These are phyloP conservation scores for Euphorbia pulcherrima DNA, from an alignment of 345 rosid genomes.

Conservation along the genomic window DNA sequence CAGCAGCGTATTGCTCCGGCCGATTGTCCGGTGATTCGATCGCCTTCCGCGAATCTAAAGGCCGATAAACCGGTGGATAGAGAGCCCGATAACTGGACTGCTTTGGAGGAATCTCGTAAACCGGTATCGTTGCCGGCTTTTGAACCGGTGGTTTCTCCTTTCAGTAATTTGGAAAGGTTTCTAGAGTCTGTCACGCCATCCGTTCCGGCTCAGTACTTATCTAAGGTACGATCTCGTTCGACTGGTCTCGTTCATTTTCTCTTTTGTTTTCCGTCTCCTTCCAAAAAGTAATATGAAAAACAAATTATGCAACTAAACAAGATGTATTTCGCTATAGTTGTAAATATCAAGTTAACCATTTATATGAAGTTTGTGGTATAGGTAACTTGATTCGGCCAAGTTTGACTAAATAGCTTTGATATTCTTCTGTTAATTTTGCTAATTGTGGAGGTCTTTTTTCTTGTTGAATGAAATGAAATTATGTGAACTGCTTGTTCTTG, in stretches of 20 bases:
- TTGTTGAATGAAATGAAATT: background rate
- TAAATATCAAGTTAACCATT: background rate
- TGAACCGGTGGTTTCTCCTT: conserved; percentile 25
- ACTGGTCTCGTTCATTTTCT: background rate
- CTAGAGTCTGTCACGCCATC: conserved; percentile 48
- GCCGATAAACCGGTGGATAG: conserved; percentile 8
- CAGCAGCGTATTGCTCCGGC: conserved; percentile 41
- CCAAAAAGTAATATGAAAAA: background rate
- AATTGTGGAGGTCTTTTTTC: background rate
- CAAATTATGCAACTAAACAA: background rate
- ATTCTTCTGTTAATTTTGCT: background rate
- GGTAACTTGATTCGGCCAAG: background rate
- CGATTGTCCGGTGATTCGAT: conserved; percentile 32
- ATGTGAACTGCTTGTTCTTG: background rate
- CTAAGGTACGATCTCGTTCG: conserved; percentile 42
- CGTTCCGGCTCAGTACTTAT: conserved; percentile 42
- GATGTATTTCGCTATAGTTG: background rate
- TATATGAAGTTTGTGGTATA: background rate
- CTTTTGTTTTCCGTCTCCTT: no score
- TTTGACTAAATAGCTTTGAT: conserved; percentile 1
- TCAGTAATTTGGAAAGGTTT: conserved; percentile 51
- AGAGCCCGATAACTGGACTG: conserved; percentile 26
- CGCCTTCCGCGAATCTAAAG: conserved; percentile 19
- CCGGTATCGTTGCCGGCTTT: conserved; percentile 16
- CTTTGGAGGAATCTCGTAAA: conserved; percentile 20